These are phyloP conservation scores for Euphorbia pulcherrima DNA, from an alignment of 345 rosid species.

Conservation along the genomic window DNA sequence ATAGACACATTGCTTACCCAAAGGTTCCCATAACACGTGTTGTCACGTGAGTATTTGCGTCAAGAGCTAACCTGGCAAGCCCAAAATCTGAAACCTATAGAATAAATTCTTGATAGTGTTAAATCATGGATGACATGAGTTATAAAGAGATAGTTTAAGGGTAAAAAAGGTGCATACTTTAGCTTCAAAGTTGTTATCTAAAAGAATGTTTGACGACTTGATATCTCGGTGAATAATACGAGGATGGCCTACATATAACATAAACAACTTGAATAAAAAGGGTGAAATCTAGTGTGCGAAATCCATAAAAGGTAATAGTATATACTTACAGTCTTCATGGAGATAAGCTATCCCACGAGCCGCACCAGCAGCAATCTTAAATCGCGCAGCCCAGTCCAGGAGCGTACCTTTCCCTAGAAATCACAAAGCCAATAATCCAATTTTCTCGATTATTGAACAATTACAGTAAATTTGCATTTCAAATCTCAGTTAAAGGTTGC, in stretches of 20 bases:
- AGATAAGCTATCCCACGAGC: slow-evolving; percentile 98
- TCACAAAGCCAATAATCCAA: slow-evolving; percentile 10
- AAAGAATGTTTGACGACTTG: slow-evolving; percentile 91
- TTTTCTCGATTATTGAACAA: slow-evolving; percentile 10
- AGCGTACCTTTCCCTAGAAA: slow-evolving; percentile 53
- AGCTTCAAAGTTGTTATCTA: slow-evolving; percentile 83
- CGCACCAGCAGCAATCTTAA: slow-evolving; percentile 83
- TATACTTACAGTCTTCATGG: slow-evolving; percentile 85
- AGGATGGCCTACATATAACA: slow-evolving; percentile 61
- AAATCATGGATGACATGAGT: slow-evolving; percentile 16
- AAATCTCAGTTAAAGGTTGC: slow-evolving; percentile 17
- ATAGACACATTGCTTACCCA: slow-evolving; percentile 51
- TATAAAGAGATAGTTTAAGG: slow-evolving; percentile 9
- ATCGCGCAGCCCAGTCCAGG: slow-evolving; percentile 73
- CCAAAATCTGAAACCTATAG: slow-evolving; percentile 97
- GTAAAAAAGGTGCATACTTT: slow-evolving; percentile 39
- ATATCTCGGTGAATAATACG: slow-evolving; percentile 94
- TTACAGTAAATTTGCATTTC: slow-evolving; percentile 6
- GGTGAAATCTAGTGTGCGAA: not conserved
- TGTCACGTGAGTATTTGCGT: slow-evolving; percentile 76
- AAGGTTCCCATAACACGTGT: slow-evolving; percentile 98
- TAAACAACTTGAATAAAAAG: slow-evolving; percentile 9
- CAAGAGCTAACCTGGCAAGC: slow-evolving; percentile 89
- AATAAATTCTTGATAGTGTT: slow-evolving; percentile 19
- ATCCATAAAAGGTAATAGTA: slow-evolving; percentile 12